Percentiles rank a stretch among this genome's conserved stretches.
phyloP scores from a whole-genome alignment of 164 flowering plant genomes.

The Aristolochia fimbriata region DNA sequence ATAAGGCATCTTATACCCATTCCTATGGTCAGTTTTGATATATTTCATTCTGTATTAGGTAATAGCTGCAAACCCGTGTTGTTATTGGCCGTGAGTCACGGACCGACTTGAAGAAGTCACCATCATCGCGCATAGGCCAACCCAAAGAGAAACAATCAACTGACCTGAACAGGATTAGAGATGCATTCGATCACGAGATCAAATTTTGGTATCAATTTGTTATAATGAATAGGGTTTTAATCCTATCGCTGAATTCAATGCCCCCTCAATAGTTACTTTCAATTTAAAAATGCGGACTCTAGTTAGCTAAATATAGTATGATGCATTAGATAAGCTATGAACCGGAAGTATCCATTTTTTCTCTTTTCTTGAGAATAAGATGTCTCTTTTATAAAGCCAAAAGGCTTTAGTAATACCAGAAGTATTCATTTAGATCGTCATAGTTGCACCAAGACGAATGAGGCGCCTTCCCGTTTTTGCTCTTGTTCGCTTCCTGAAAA shows the following conservation, averaged over 20 bases:
- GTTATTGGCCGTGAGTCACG: constrained; percentile 21
- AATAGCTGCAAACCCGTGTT: constrained; percentile 26
- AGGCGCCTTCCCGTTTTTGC: constrained; percentile 66
- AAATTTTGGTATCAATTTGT: constrained; percentile 1
- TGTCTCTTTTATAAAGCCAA: no score
- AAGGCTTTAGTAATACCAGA: no score
- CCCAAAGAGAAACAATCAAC: constrained; percentile 88
- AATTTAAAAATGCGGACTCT: no score
- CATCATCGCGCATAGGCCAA: constrained; percentile 99
- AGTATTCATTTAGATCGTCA: constrained; percentile 95
- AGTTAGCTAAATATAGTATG: no score
- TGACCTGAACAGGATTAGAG: constrained; percentile 38
- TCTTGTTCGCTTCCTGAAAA: constrained; percentile 65
- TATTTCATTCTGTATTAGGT: not conserved
- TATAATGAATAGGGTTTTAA: not conserved
- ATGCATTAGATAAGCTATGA: constrained; percentile 7
- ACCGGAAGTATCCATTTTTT: constrained; percentile 99
- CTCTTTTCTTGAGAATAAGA: no score
- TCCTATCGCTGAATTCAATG: no score
- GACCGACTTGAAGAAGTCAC: constrained; percentile 82
- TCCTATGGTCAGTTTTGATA: not conserved
- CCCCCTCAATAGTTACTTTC: no score
- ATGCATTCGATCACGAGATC: not conserved
- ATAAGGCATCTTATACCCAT: not conserved
- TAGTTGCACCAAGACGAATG: constrained; percentile 94